phyloP scores from a whole-genome alignment of 1,139 yeast species.

The Blastobotrys raffinosifermentans region DNA sequence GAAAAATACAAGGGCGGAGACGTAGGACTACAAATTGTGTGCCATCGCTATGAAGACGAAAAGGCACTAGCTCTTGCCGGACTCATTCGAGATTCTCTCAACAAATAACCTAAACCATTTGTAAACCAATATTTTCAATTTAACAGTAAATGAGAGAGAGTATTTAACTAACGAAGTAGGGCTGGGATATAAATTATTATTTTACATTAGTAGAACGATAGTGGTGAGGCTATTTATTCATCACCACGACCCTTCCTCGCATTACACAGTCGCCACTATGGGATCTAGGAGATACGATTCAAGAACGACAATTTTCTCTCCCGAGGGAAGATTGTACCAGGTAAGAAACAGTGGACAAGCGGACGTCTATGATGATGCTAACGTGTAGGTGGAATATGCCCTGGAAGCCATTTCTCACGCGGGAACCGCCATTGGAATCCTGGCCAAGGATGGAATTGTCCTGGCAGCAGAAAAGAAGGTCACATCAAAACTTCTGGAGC shows the following conservation, averaged over 20 bases:
- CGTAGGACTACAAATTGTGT: conserved; percentile 46
- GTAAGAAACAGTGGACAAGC: no score
- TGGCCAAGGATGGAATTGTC: conserved; percentile 89
- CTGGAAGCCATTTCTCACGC: conserved; percentile 97
- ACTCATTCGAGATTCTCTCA: not conserved
- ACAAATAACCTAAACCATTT: no score
- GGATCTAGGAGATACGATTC: conserved; percentile 88
- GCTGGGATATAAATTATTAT: no score
- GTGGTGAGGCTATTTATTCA: no score
- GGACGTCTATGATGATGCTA: no score
- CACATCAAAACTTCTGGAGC: conserved; percentile 85
- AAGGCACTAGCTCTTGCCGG: conserved; percentile 40
- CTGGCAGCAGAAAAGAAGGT: conserved; percentile 95
- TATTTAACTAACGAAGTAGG: no score
- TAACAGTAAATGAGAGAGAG: no score
- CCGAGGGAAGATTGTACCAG: conserved; percentile 96
- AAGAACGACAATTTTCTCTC: conserved; percentile 96
- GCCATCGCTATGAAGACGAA: conserved; percentile 48
- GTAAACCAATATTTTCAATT: no score
- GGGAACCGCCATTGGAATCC: conserved; percentile 94
- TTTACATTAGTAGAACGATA: no score
- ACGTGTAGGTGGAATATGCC: conserved; percentile 77
- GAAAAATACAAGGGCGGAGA: conserved; percentile 46
- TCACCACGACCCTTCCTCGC: no score
- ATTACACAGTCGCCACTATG: conserved; percentile 32